phyloP scores from a whole-genome alignment of 768 basidiomycete genomes.

The Lactarius trivialis region DNA sequence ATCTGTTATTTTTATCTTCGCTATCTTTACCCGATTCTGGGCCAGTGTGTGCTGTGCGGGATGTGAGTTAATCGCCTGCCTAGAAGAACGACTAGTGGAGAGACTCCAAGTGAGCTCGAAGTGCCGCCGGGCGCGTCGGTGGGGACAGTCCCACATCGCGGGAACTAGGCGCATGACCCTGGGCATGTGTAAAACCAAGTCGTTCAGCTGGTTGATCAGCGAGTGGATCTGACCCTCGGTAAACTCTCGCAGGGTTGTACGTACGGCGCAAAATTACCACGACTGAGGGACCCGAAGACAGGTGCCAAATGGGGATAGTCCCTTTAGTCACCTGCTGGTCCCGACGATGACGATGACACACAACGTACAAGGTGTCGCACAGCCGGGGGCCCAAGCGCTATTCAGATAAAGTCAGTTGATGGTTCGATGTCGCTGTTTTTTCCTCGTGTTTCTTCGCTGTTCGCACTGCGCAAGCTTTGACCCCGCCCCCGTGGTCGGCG shows the following conservation, averaged over 20 bases:
- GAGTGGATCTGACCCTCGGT: constrained; percentile 11
- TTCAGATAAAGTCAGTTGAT: neutral
- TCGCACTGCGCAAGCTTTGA: neutral
- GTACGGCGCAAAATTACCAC: neutral
- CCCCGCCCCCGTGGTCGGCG: neutral
- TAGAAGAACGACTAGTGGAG: neutral
- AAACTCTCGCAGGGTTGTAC: constrained; percentile 10
- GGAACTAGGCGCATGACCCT: constrained; percentile 9
- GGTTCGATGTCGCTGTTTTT: neutral
- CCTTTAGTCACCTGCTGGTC: neutral
- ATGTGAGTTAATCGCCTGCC: neutral
- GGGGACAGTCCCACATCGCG: neutral
- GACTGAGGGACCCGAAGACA: constrained; percentile 10
- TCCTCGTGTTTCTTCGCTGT: constrained; percentile 1
- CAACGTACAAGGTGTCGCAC: neutral
- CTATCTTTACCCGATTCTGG: neutral
- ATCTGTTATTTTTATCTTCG: neutral
- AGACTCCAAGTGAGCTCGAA: neutral
- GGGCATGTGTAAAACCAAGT: neutral
- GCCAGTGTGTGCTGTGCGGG: neutral
- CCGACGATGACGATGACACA: constrained; percentile 8
- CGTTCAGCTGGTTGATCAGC: constrained; percentile 1
- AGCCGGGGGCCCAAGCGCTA: neutral
- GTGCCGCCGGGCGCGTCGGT: neutral
- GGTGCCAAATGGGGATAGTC: constrained; percentile 12